Evolutionary conservation across 352 stramenopile species (phyloP), one percentile per base, ranked within the genome.

Genomic region (Phytophthora colocasiae): DNA sequence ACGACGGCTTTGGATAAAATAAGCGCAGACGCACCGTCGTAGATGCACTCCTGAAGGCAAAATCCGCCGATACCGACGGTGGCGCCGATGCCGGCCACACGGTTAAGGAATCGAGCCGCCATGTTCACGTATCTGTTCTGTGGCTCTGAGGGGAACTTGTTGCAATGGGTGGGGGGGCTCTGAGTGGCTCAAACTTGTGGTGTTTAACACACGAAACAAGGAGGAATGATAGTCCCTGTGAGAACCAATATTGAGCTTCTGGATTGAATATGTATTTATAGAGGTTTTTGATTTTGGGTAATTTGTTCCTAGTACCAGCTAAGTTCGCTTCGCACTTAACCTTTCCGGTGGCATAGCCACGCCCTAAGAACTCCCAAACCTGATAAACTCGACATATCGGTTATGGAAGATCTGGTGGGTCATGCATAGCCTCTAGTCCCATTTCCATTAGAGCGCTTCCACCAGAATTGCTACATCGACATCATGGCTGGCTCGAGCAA

Each of bases 21-120:
- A 36, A 36, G 31, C 31, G 31, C 31, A 4, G 4, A 87, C 85
- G 66, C 57, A 95, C 87, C 87, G 49, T 95, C 85, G 66, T 93
- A 95, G 64, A 95, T 89, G 66, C 83, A 93, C 66, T 93, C 80
- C 65, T 93, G 82, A 22, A 89, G 32, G 39, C 77, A 73, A 58
- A 91, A 91, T 40, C 82, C 82, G 50, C 83, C 82, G 45, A 92
- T 69, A 46, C 83, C 81, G 48, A 95, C 73, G 67, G 80, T 78
- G 22, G 71, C 56, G 75, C 78, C 83, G 59, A 90, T 45, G 44
- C 61, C 68, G 24, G 80, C 85, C 51, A 93, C 40, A 53, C 87
- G 77, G 79, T 95, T 93, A 45, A 95, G 71, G 60, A 93, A 90
- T 65, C 80, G 71, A 41, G 79, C 75, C 12, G 85, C 84, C 86